Conservation (phyloP, 495 filamentous ascomycete genomes). For the Aspergillus affinis region DNA sequence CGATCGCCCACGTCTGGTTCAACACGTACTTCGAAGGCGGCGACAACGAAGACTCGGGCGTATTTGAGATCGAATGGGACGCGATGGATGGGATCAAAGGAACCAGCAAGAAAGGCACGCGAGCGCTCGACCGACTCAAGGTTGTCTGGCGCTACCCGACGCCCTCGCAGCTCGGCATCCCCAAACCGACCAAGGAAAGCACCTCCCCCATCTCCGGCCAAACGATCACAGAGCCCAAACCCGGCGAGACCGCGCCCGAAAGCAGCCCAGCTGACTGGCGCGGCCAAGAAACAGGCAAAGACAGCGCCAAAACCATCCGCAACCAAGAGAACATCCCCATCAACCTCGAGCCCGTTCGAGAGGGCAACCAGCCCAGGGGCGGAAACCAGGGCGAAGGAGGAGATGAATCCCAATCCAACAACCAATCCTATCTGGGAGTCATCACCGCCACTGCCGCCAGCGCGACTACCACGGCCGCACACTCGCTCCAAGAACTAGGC, state of each 20-base stretch:
- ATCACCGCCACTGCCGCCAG: constrained; percentile 11
- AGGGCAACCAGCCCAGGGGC: neutral
- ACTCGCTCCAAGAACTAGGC: constrained; percentile 30
- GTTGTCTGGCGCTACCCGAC: constrained; percentile 75
- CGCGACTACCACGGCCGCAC: constrained; percentile 14
- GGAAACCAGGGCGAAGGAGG: constrained; percentile 9
- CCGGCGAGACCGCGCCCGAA: constrained; percentile 66
- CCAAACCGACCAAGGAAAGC: constrained; percentile 24
- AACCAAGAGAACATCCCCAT: constrained; percentile 20
- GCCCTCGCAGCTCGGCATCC: constrained; percentile 18
- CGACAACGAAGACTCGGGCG: constrained; percentile 57
- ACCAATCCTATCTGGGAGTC: constrained; percentile 10
- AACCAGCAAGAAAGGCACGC: constrained; percentile 71
- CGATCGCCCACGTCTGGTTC: constrained; percentile 94
- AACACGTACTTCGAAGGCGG: constrained; percentile 91
- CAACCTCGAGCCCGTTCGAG: neutral
- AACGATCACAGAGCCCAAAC: constrained; percentile 57
- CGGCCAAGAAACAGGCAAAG: constrained; percentile 27
- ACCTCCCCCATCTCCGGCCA: constrained; percentile 25
- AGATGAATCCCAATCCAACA: constrained; percentile 4
- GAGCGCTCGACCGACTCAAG: constrained; percentile 78
- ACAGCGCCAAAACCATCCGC: neutral
- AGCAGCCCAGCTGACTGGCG: constrained; percentile 70
- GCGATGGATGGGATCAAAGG: constrained; percentile 77
- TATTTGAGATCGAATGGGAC: constrained; percentile 67